Percentiles rank a stretch among this genome's conserved stretches.
These are phyloP conservation scores for Apostasia shenzhenica DNA, from an alignment of 106 monocot genomes.

Conservation along the genomic window DNA sequence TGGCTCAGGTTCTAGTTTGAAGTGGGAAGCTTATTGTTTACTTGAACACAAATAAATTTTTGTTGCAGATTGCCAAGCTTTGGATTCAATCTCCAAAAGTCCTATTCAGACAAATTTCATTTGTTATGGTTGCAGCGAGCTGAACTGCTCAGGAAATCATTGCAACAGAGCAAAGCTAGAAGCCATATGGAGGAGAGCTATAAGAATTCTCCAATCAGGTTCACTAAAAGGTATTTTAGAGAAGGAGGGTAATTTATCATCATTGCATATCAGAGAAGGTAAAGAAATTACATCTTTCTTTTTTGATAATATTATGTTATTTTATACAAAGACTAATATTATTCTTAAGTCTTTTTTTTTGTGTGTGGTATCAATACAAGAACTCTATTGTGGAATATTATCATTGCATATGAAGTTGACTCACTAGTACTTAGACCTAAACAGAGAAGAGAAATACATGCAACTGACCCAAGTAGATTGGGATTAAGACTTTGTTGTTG, in stretches of 20 bases:
- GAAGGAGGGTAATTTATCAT: slow-evolving; percentile 67
- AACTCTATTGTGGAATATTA: no score
- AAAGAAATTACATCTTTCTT: neutral
- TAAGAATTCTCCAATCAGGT: slow-evolving; percentile 41
- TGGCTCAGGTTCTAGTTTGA: no score
- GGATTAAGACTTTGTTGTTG: no score
- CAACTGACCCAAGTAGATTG: no score
- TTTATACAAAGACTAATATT: no score
- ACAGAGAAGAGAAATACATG: no score
- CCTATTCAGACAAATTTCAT: slow-evolving; percentile 33
- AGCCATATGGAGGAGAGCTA: slow-evolving; percentile 57
- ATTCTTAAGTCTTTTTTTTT: no score
- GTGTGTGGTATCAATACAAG: no score
- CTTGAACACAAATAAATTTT: neutral
- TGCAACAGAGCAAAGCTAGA: slow-evolving; percentile 50
- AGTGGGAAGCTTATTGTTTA: no score
- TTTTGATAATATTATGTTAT: neutral
- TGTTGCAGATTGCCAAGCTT: slow-evolving; percentile 48
- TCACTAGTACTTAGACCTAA: no score
- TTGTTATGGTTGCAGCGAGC: slow-evolving; percentile 27
- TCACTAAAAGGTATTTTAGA: slow-evolving; percentile 54
- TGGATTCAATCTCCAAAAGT: slow-evolving; percentile 29
- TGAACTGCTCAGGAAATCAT: slow-evolving; percentile 38
- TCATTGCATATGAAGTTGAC: no score
- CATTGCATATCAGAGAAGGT: slow-evolving; percentile 71